A percentile compares a stretch with the other conserved stretches of the same genome.
phyloP scores from a whole-genome alignment of 2,329 filamentous ascomycete genomes.

The Scedosporium apiospermum region DNA sequence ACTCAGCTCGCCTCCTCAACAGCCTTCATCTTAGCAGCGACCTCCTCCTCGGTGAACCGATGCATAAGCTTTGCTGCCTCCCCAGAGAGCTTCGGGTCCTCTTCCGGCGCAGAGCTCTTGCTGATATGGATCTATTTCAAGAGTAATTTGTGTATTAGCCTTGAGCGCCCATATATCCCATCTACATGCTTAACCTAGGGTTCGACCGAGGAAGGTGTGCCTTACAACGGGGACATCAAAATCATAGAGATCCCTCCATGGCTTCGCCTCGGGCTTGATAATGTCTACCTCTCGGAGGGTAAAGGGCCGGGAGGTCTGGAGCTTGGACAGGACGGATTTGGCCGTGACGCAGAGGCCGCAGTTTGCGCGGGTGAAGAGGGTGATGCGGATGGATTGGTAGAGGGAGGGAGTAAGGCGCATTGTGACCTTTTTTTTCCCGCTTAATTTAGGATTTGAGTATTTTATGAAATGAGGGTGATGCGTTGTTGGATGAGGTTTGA shows the following conservation, averaged over 20 bases:
- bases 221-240: conserved; percentile 74
- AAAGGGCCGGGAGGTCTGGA: conserved; percentile 44
- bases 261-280: conserved; percentile 48
- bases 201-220: neutral
- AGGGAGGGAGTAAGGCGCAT: conserved; percentile 45
- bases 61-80: conserved; percentile 69
- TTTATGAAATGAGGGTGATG: neutral
- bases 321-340: conserved; percentile 51
- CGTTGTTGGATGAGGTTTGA: neutral
- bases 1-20: conserved; percentile 25
- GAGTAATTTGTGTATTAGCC: neutral
- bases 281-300: conserved; percentile 62
- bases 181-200: neutral
- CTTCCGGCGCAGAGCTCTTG: conserved; percentile 39
- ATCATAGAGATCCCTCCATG: conserved; percentile 67
- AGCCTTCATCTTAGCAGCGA: conserved; percentile 59
- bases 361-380: conserved; percentile 63
- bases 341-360: conserved; percentile 64
- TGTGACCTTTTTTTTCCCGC: conserved; percentile 3
- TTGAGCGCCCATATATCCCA: neutral
- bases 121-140: conserved; percentile 52
- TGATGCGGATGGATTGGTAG: conserved; percentile 53
- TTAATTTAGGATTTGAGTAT: neutral
- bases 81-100: conserved; percentile 43
- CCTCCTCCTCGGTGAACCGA: conserved; percentile 57